These are phyloP conservation scores for Aspergillus homomorphus DNA, from an alignment of 495 filamentous ascomycete genomes.

Conservation along the genomic window DNA sequence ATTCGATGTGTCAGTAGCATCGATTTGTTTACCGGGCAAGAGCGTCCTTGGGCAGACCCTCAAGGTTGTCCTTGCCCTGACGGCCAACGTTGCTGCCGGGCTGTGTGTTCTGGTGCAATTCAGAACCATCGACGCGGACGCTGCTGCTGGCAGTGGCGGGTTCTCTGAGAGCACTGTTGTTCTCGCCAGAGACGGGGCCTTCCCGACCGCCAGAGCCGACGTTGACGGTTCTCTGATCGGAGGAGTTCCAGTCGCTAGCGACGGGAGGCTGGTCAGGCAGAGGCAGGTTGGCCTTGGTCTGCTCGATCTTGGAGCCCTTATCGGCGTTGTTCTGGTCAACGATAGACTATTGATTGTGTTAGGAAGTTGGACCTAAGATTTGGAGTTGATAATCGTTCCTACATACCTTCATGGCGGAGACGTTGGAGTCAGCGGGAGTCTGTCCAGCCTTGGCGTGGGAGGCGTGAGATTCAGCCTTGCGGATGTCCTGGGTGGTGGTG, in stretches of 20 bases:
- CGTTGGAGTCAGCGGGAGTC: conserved; percentile 44
- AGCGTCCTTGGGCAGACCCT: conserved; percentile 52
- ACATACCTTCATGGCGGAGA: conserved; percentile 46
- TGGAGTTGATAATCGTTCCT: neutral
- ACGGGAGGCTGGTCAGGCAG: conserved; percentile 73
- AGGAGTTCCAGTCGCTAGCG: conserved; percentile 72
- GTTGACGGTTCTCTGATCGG: conserved; percentile 63
- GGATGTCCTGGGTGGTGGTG: conserved; percentile 49
- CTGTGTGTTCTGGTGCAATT: conserved; percentile 39
- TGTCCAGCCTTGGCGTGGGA: conserved; percentile 40
- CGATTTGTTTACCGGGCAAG: conserved; percentile 25
- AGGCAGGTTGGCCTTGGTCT: conserved; percentile 67
- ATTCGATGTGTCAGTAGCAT: neutral
- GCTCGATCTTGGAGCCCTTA: conserved; percentile 63
- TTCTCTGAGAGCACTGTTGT: conserved; percentile 54
- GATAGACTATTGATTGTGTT: conserved; percentile 38
- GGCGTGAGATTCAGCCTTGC: conserved; percentile 48
- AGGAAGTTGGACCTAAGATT: conserved; percentile 7
- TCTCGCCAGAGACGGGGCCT: conserved; percentile 53
- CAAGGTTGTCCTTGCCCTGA: conserved; percentile 52
- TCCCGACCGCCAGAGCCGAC: conserved; percentile 59
- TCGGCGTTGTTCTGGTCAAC: conserved; percentile 41
- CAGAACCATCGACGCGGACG: conserved; percentile 46
- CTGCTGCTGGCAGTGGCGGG: conserved; percentile 61
- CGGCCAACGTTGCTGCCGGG: conserved; percentile 48